Evolutionary conservation across 2,329 filamentous ascomycete genomes (phyloP), one percentile per base, ranked within the genome.

Genomic region (Ceratocystis harringtonii): DNA sequence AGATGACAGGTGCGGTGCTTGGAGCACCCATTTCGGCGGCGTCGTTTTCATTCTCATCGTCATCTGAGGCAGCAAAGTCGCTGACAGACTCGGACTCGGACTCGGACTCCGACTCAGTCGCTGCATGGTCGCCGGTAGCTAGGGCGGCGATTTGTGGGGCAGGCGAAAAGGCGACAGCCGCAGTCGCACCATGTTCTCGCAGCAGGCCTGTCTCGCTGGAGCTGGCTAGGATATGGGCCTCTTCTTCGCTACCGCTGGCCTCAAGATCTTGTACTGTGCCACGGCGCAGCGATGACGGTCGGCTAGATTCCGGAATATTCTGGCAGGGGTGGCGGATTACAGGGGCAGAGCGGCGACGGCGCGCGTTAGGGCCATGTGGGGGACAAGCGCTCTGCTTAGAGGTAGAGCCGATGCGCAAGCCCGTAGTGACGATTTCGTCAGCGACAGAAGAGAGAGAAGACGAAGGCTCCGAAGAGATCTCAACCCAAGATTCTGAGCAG

Each of bases 191-290:
- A 30, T 45, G 25, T 15, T 12, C 22, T 12, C 12, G 55, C 36
- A 5, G 55, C 15, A n/a, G 63, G 12, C 36, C 25, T 32, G 28
- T 22, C 48, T 64, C 62, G 3, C 25, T 22, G 2, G 32, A 43
- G 64, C 45, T 64, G 19, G 61, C 22, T 72, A 86, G 74, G 10
- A 83, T 70, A 15, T 81, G 83, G 71, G 15, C 50, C 19, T 96
- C 92, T 52, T 91, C 90, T 68, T 96, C 92, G 75, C 83, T 95
- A 74, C 95, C 91, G 68, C 88, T 95, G 77, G 96, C 91, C 43
- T 95, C 90, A 71, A 95, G 95, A 76, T 96, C 92, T 70, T 96
- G 92, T 90, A 71, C 92, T 95, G 75, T 90, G 95, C 41, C 80
- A 30, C 77, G 60, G 76, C 78, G 65, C 77, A 76, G 64, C 6